Conservation (phyloP, 179 eudicot species). For the Silene noctiflora region DNA sequence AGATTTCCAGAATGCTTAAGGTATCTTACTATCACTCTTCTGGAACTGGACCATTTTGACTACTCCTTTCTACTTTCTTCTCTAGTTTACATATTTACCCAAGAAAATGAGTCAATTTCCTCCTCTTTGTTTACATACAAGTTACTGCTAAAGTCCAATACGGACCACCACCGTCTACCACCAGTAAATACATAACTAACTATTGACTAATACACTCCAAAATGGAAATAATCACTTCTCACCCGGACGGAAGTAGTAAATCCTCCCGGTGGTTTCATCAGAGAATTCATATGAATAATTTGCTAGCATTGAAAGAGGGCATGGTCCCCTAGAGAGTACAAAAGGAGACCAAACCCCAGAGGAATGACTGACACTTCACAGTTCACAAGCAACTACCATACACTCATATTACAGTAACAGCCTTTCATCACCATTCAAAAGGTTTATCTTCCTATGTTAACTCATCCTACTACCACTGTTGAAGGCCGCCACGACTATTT, state of each 20-base stretch:
- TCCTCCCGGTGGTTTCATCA: neutral
- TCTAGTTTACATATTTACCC: neutral
- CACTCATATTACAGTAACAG: neutral
- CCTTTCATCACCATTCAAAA: conserved; percentile 12
- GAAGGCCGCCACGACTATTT: too few species aligned
- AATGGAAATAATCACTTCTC: too few species aligned
- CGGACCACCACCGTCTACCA: too few species aligned
- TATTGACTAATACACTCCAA: too few species aligned
- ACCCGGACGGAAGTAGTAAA: too few species aligned
- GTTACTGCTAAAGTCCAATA: too few species aligned
- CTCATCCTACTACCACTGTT: too few species aligned
- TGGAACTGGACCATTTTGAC: conserved; percentile 2
- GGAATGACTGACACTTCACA: conserved; percentile 29
- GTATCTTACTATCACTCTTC: too few species aligned
- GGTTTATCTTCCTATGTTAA: conserved; percentile 6
- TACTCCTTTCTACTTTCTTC: neutral
- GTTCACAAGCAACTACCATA: conserved; percentile 28
- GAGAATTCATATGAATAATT: neutral
- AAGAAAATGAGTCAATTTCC: too few species aligned
- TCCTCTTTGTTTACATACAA: too few species aligned
- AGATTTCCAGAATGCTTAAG: neutral
- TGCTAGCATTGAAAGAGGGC: conserved; percentile 4
- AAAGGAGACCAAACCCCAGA: conserved; percentile 8
- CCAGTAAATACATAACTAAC: too few species aligned
- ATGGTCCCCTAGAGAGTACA: conserved; percentile 25